Percentiles rank a stretch among this genome's conserved stretches.
Evolutionary conservation across 1,139 yeast species (phyloP).

Genomic region (Lodderomyces metapsilosis): DNA sequence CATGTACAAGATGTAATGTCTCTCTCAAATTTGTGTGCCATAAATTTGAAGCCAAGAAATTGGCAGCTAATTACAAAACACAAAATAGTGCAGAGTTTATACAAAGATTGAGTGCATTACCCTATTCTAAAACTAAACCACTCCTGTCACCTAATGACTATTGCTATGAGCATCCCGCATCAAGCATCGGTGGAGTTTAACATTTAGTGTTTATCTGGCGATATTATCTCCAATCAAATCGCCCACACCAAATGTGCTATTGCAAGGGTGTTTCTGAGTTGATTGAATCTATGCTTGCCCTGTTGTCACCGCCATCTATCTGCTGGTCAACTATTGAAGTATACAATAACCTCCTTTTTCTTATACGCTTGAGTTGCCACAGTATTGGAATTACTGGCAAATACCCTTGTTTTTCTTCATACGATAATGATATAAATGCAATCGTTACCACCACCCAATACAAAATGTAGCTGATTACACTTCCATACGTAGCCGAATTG

Average conservation of each 20-base stretch:
- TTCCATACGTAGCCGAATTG: conserved; percentile 48
- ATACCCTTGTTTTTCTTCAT: conserved; percentile 33
- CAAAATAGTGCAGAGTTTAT: too few relatives aligned
- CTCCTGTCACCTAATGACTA: too few relatives aligned
- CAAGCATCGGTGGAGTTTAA: too few relatives aligned
- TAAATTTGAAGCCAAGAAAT: neutral
- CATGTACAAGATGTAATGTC: too few relatives aligned
- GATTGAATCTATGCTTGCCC: conserved; percentile 27
- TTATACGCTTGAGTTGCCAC: conserved; percentile 54
- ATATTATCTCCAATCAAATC: too few relatives aligned
- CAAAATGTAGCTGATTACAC: conserved; percentile 36
- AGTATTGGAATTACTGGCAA: conserved; percentile 47
- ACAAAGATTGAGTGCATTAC: too few relatives aligned
- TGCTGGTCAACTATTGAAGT: conserved; percentile 9
- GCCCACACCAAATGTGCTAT: too few relatives aligned
- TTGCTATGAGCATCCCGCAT: too few relatives aligned
- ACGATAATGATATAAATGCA: conserved; percentile 25
- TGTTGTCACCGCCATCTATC: conserved; percentile 8
- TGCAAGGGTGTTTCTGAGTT: conserved; percentile 28
- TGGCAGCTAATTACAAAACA: neutral
- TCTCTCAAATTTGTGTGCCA: too few relatives aligned
- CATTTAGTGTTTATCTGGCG: too few relatives aligned
- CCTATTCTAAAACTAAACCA: too few relatives aligned
- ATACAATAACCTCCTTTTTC: conserved; percentile 33
- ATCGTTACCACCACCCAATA: conserved; percentile 37